Evolutionary conservation across 176 grass and related monocot species (phyloP).

Genomic region (Hsuehochloa calcarea): DNA sequence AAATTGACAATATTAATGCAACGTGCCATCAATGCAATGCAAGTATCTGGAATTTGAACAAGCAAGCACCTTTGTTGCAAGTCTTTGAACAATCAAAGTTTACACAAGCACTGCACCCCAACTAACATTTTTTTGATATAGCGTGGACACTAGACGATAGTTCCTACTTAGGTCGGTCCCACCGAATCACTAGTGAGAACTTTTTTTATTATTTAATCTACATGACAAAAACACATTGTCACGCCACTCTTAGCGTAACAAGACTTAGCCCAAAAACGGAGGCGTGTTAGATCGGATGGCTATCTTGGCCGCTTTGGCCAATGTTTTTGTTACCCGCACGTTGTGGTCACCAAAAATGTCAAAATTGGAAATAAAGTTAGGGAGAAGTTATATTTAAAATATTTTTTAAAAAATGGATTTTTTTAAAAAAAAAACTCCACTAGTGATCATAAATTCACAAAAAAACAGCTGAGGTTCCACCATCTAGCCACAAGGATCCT

Average conservation of each 20-base stretch:
- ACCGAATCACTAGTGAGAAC: background rate
- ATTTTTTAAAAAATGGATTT: too few relatives aligned
- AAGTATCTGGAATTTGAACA: conserved; percentile 5
- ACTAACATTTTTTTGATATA: background rate
- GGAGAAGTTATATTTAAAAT: too few relatives aligned
- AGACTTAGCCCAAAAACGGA: too few relatives aligned
- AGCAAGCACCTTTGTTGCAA: background rate
- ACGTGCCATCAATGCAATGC: background rate
- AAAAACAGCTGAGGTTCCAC: background rate
- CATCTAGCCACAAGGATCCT: background rate
- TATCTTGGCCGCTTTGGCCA: too few relatives aligned
- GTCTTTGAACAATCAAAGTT: background rate
- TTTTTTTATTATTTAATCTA: too few relatives aligned
- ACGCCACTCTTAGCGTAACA: too few relatives aligned
- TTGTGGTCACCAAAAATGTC: too few relatives aligned
- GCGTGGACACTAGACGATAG: background rate
- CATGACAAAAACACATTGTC: too few relatives aligned
- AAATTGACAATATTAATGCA: background rate
- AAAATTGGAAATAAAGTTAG: too few relatives aligned
- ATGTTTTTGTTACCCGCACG: too few relatives aligned
- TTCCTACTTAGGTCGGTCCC: background rate
- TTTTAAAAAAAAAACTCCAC: too few relatives aligned
- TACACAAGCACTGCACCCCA: background rate
- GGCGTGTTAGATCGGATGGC: too few relatives aligned
- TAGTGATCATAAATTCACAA: background rate